A percentile compares a stretch with the other conserved stretches of the same genome.
Conservation (phyloP, 208 protist genomes). For the Trypanosoma grayi region DNA sequence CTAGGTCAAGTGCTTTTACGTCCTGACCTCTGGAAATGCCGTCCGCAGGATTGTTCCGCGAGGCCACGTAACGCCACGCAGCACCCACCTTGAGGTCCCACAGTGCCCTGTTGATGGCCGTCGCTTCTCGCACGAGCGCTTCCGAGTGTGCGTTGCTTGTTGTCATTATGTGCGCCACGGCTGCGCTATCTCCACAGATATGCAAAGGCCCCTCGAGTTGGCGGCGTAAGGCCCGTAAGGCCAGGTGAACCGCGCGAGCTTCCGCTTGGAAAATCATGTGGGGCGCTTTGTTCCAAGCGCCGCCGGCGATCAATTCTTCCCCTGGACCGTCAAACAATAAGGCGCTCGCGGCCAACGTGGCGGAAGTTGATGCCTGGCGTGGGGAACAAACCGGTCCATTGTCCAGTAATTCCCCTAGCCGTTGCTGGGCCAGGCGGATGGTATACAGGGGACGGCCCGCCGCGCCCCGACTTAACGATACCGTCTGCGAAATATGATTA, state of each 20-base stretch:
- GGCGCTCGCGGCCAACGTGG: not conserved
- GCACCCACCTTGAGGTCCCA: not conserved
- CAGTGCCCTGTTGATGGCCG: not conserved
- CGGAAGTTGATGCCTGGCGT: no score
- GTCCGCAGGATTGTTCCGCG: not conserved
- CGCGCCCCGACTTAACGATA: no score
- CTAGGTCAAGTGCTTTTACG: not conserved
- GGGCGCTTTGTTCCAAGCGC: not conserved
- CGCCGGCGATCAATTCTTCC: not conserved
- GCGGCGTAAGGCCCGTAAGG: not conserved
- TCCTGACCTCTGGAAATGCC: not conserved
- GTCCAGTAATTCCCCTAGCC: no score
- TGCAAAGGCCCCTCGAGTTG: not conserved
- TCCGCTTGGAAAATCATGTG: conserved; percentile 1
- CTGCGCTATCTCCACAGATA: not conserved
- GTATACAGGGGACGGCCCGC: no score
- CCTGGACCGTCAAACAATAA: not conserved
- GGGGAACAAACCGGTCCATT: no score
- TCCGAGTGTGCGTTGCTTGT: not conserved
- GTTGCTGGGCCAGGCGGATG: no score
- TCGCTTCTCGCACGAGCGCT: not conserved
- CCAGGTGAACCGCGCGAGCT: not conserved
- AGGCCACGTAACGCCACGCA: not conserved
- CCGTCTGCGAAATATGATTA: no score
- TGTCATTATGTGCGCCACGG: conserved; percentile 1